Base-by-base conservation (phyloP, 2,329 filamentous ascomycete species). In the Colletotrichum tofieldiae region DNA sequence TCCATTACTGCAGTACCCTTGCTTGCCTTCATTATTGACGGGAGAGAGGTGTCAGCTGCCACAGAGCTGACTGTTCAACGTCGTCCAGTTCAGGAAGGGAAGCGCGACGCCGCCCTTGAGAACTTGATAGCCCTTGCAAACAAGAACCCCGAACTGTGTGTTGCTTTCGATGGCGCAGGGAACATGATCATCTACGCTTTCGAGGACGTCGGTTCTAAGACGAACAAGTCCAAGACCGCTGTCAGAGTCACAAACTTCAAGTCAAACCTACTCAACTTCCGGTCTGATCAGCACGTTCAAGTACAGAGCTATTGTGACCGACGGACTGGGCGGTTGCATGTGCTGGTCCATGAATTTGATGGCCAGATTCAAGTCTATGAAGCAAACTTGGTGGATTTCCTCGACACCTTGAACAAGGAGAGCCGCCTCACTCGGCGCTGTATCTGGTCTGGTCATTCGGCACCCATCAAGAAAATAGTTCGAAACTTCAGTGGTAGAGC, bases 181-280 rank as follows among this genome's bases (percentile, higher is more conserved):
- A 91, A 92, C 75, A 94, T 98, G 93, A 95, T 94, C 51, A 94
- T 94, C 0, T 98, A 96, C 94, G 96, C 94, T 0, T 84, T 99
- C 67, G 95, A 98, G 80, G 95, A 96, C 78, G 89, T 97, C 26
- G 92, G 93, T 45, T 91, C 90, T 76, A 94, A 92, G 78, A 85
- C 87, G 41, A 90, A 89, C 75, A 90, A 89, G 71, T 86, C 88
- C 5, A 87, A 90, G 37, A 91, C 92, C 73, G 89, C 96, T n/a
- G 97, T 96, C 84, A 96, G 94, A 78, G 92, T 98, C 76, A 91
- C 94, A 1, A 93, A 97, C 77, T 89, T 95, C 35, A 90, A 93
- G 77, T 88, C 87, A 1, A 78, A 83, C 23, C 83, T 87, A 65
- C 84, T 91, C 47, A 84, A 86, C 47, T 85, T 86, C 55, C n/a